A percentile compares a stretch with the other conserved stretches of the same genome.
phyloP scores from a whole-genome alignment of 202 grass and related monocot species.

The Carex arenaria region DNA sequence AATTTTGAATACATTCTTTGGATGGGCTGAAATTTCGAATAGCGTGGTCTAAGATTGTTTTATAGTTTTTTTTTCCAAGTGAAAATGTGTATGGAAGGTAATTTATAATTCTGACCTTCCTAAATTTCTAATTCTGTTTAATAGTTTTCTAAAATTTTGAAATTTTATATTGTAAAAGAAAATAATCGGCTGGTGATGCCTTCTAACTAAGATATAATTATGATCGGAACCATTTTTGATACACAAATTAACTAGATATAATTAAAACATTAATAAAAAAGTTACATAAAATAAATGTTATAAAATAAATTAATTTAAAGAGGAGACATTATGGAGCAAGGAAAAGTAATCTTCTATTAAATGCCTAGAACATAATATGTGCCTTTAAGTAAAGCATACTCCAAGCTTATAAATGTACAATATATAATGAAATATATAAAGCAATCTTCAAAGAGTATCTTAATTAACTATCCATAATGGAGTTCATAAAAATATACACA shows the following conservation, averaged over 20 bases:
- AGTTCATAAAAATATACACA: slow-evolving; percentile 15
- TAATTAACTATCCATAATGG: slow-evolving; percentile 6
- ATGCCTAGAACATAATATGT: not conserved
- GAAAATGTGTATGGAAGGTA: no score
- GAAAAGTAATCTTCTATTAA: not conserved
- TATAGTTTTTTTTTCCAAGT: no score
- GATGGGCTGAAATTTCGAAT: no score
- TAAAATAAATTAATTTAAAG: not conserved
- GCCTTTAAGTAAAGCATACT: slow-evolving; percentile 25
- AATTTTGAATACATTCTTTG: no score
- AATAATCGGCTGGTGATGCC: no score
- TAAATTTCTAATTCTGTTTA: no score
- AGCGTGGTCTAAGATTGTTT: no score
- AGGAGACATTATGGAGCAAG: not conserved
- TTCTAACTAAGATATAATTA: no score
- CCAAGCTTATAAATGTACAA: slow-evolving; percentile 16
- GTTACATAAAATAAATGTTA: not conserved
- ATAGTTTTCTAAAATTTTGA: no score
- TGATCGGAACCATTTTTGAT: no score
- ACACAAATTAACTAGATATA: not conserved
- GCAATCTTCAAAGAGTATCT: slow-evolving; percentile 12
- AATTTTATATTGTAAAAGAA: no score
- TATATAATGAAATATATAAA: slow-evolving; percentile 10
- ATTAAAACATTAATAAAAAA: not conserved
- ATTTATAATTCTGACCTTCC: no score